Base-by-base conservation (phyloP, 2,329 filamentous ascomycete species). In the Periglandula ipomoeae region DNA sequence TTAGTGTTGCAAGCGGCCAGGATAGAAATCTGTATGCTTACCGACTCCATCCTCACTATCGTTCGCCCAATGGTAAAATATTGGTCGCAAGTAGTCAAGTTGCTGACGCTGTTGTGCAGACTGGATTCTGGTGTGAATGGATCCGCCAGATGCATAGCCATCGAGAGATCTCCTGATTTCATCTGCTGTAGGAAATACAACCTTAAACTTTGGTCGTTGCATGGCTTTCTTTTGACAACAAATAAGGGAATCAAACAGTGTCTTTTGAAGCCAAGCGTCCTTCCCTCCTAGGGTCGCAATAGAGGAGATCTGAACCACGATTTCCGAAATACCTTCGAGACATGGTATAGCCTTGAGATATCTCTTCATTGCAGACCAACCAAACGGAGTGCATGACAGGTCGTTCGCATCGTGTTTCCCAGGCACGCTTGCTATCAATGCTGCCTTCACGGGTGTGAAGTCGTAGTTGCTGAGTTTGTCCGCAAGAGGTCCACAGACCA, bases 41-140 rank as follows among this genome's bases (percentile, higher is more conserved):
- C 49, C 45, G n/a, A 26, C 57, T 15, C 70, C 73, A 11, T 56
- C 46, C 1, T 60, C 51, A 9, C 65, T 64, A 53, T 86, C 81
- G 37, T 84, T 81, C 3, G 80, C 80, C 89, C 89, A 95, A 55
- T 88, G 85, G 55, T 81, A 79, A 19, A 95, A 70, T 2, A 87
- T 65, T 0, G 85, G 85, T 3, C 73, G 76, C 50, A 95, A 63
- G 55, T 89, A 90, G 27, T 75, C 66, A 0, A 94, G 70, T 62
- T 95, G 89, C 54, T 85, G 87, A 26, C 75, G 70, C 58, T 94
- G 88, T 15, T 84, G 74, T 2, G 74, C 56, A 1, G 82, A 87
- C 55, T 87, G 77, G 2, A 82, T 79, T 60, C 89, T 93, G 58
- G 82, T 87, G 59, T 95, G 89, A 49, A 95, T 93, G 0, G 88